These are phyloP conservation scores for Mycena olivaceomarginata DNA, from an alignment of 768 basidiomycete species.

Conservation along the genomic window DNA sequence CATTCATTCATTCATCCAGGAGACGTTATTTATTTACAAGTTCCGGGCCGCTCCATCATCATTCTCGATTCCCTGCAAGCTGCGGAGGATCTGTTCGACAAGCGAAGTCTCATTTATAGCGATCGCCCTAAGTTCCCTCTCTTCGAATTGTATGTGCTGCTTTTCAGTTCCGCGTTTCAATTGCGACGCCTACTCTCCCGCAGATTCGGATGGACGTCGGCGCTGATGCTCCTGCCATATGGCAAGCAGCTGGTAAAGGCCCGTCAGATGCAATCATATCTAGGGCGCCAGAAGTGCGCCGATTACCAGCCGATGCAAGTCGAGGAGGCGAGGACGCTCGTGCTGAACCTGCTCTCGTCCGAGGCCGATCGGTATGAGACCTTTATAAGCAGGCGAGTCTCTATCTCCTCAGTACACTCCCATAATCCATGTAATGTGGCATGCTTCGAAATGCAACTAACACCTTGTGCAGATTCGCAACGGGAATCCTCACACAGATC, in stretches of 20 bases:
- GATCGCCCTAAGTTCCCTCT: constrained; percentile 51
- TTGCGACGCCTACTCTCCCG: not conserved
- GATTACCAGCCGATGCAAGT: constrained; percentile 44
- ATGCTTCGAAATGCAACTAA: no score
- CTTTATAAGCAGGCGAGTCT: constrained; percentile 8
- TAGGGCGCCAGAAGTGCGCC: constrained; percentile 43
- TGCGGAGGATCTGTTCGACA: constrained; percentile 64
- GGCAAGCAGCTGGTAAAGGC: constrained; percentile 49
- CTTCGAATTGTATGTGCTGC: constrained; percentile 43
- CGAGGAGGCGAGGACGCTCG: constrained; percentile 30
- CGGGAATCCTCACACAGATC: constrained; percentile 44
- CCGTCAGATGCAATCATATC: constrained; percentile 49
- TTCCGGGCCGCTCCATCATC: constrained; percentile 47
- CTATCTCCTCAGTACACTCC: not conserved
- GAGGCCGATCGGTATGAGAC: not conserved
- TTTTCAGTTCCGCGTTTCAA: not conserved
- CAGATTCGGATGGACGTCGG: constrained; percentile 44
- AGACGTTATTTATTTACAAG: constrained; percentile 45
- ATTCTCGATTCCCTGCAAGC: constrained; percentile 58
- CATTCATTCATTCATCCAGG: constrained; percentile 36
- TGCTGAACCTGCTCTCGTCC: not conserved
- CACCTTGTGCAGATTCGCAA: constrained; percentile 36
- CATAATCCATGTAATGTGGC: no score
- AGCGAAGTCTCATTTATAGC: constrained; percentile 59
- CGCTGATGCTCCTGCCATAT: constrained; percentile 46